These are phyloP conservation scores for Colletotrichum sp. DNA, from an alignment of 2,329 filamentous ascomycete genomes.

Conservation along the genomic window DNA sequence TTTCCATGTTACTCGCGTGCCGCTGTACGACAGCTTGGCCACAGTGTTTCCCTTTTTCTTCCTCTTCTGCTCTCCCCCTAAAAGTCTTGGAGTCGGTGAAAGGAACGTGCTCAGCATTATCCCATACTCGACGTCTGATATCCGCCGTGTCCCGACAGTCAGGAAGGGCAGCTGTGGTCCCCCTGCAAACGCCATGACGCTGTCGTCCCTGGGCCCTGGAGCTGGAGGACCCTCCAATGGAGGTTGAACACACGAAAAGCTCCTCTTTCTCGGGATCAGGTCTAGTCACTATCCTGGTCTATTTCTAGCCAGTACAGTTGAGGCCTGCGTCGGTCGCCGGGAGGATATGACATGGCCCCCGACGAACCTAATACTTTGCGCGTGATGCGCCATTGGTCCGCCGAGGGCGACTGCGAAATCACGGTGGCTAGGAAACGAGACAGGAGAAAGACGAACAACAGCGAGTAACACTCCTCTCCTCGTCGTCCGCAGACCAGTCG, in stretches of 20 bases:
- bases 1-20: not conserved
- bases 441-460: not conserved
- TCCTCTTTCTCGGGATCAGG: not conserved
- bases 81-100: not conserved
- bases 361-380: not conserved
- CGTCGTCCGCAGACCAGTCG: not conserved
- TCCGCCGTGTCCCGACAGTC: not conserved
- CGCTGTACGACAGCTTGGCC: not conserved
- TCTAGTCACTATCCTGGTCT: not conserved
- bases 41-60: not conserved
- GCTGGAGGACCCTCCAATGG: conserved; percentile 2
- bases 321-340: not conserved
- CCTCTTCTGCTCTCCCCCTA: not conserved
- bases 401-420: not conserved
- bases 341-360: not conserved
- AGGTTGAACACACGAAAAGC: not conserved
- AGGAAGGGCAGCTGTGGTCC: not conserved
- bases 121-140: not conserved
- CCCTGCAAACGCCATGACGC: conserved; percentile 4
- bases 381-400: not conserved
- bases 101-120: not conserved
- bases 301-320: not conserved
- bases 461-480: not conserved
- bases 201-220: not conserved
- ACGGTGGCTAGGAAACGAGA: conserved; percentile 20